A percentile compares a stretch with the other conserved stretches of the same genome.
phyloP scores from a whole-genome alignment of 1,139 yeast genomes.

The Candida mesenterica region DNA sequence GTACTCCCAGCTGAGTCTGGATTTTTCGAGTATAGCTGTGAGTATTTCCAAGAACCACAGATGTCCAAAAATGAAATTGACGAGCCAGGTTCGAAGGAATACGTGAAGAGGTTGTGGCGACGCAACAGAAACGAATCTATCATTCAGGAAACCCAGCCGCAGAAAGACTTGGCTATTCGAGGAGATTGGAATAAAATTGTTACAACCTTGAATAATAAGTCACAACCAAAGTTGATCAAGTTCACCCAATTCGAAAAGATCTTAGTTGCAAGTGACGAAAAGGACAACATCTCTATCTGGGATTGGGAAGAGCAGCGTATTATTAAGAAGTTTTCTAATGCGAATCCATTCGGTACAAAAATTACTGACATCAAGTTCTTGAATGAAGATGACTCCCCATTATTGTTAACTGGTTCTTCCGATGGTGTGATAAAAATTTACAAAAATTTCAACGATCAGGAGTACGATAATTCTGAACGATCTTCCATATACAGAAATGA shows the following conservation, averaged over 20 bases:
- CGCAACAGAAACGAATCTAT: conserved; percentile 84
- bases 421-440: conserved; percentile 91
- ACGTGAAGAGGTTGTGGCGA: conserved; percentile 83
- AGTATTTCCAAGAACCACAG: conserved; percentile 95
- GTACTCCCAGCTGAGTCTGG: conserved; percentile 66
- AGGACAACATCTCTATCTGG: conserved; percentile 82
- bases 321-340: conserved; percentile 73
- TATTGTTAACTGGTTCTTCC: conserved; percentile 82
- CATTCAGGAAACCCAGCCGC: conserved; percentile 86
- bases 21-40: conserved; percentile 85
- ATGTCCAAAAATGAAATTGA: conserved; percentile 84
- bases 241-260: conserved; percentile 92
- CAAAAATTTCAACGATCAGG: conserved; percentile 64
- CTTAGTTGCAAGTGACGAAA: conserved; percentile 77
- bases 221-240: conserved; percentile 75
- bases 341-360: conserved; percentile 83
- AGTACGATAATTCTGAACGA: conserved; percentile 21
- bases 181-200: conserved; percentile 82
- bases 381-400: conserved; percentile 89
- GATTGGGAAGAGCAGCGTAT: conserved; percentile 71
- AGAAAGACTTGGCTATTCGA: conserved; percentile 75
- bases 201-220: conserved; percentile 64
- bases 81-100: conserved; percentile 90
- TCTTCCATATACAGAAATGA: conserved; percentile 20
- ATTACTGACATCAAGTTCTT: conserved; percentile 83